A percentile compares a stretch with the other conserved stretches of the same genome.
These are phyloP conservation scores for Rhizopogon salebrosus DNA, from an alignment of 768 basidiomycete species.

Conservation along the genomic window DNA sequence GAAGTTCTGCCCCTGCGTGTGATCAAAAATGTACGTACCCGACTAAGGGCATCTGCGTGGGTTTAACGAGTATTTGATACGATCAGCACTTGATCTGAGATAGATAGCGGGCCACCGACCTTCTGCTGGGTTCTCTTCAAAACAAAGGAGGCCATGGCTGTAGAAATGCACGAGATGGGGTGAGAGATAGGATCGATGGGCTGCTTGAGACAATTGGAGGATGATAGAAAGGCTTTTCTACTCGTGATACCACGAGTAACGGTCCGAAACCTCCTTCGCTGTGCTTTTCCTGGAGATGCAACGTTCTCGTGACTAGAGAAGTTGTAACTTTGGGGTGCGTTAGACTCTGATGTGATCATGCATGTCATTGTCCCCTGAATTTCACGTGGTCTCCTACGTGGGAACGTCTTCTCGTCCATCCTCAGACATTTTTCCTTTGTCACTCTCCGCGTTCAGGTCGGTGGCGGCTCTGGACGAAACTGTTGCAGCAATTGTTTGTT, in stretches of 20 bases:
- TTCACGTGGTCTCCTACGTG: no score
- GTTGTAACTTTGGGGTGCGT: not conserved
- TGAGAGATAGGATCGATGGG: conserved; percentile 5
- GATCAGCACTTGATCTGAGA: conserved; percentile 1
- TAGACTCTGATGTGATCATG: no score
- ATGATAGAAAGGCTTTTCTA: not conserved
- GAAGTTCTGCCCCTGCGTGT: not conserved
- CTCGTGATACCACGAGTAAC: not conserved
- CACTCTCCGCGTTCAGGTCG: no score
- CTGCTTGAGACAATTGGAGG: no score
- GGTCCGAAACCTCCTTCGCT: conserved; percentile 8
- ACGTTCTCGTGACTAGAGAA: conserved; percentile 7
- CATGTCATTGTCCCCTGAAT: no score
- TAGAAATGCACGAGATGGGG: conserved; percentile 6
- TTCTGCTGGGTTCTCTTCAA: conserved; percentile 59
- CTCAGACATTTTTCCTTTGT: no score
- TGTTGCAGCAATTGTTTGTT: not conserved
- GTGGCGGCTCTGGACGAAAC: no score
- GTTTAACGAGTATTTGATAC: not conserved
- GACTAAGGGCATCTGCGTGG: conserved; percentile 59
- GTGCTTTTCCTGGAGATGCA: not conserved
- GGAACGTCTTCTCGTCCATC: no score
- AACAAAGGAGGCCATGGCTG: conserved; percentile 43
- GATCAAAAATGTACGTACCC: conserved; percentile 36
- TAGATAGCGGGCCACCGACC: conserved; percentile 27